phyloP scores from a whole-genome alignment of 192 early-diverging fungal genomes.

The Coemansia erecta region DNA sequence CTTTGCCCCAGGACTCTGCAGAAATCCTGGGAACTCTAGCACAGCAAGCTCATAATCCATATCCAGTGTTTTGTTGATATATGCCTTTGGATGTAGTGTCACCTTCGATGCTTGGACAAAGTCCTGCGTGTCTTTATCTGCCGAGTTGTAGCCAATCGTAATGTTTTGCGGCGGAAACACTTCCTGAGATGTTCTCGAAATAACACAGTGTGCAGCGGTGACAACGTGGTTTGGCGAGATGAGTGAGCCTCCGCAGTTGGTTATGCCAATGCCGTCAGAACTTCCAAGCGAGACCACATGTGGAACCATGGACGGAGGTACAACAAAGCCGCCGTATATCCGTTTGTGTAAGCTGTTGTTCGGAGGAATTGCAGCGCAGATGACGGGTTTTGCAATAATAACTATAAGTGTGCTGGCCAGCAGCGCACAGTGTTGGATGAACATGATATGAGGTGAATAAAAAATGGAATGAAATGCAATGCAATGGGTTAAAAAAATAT shows the following conservation, averaged over 20 bases:
- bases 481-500: too few relatives aligned
- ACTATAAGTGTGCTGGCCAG: conserved; percentile 4
- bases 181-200: not conserved
- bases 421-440: not conserved
- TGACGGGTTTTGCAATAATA: conserved; percentile 1
- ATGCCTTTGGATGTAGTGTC: not conserved
- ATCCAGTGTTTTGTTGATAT: not conserved
- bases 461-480: too few relatives aligned
- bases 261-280: not conserved
- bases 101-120: conserved; percentile 1
- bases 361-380: not conserved
- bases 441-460: too few relatives aligned
- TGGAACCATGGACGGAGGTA: conserved; percentile 2
- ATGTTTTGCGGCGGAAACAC: conserved; percentile 6
- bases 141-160: conserved; percentile 10
- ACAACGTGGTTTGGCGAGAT: conserved; percentile 3
- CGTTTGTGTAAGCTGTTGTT: not conserved
- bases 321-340: conserved; percentile 6
- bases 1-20: not conserved
- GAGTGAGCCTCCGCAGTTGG: conserved; percentile 5
- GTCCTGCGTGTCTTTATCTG: conserved; percentile 1
- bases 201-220: conserved; percentile 7
- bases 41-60: conserved; percentile 8
- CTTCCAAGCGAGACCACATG: not conserved
- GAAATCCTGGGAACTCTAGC: not conserved